These are phyloP conservation scores for Colletotrichum magnum DNA, from an alignment of 2,329 filamentous ascomycete genomes.

Conservation along the genomic window DNA sequence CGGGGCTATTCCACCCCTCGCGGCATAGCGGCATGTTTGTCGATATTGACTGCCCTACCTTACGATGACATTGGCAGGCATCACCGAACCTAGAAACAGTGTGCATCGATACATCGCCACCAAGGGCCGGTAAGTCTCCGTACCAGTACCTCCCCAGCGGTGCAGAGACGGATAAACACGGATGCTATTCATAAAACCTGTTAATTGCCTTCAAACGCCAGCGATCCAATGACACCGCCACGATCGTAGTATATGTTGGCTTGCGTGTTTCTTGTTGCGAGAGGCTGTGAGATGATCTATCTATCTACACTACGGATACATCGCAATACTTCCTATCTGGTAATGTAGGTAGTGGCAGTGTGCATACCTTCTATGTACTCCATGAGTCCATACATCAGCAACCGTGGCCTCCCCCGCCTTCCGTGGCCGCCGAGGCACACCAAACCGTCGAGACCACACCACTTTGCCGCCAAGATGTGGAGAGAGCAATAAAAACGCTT, in stretches of 20 bases:
- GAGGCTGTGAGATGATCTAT: not conserved
- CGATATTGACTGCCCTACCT: constrained; percentile 37
- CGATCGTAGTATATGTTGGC: not conserved
- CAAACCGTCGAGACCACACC: constrained; percentile 18
- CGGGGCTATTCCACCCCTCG: not conserved
- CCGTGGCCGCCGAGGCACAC: constrained; percentile 11
- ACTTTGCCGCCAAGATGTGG: constrained; percentile 35
- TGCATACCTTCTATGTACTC: no score
- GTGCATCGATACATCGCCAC: constrained; percentile 1
- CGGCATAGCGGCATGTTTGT: constrained; percentile 36
- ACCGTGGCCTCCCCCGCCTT: constrained; percentile 2
- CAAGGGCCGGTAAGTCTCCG: constrained; percentile 20
- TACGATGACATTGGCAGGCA: not conserved
- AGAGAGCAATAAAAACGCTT: constrained; percentile 37
- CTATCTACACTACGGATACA: no score
- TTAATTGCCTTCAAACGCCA: constrained; percentile 4
- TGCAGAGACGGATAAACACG: constrained; percentile 9
- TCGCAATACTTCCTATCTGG: no score
- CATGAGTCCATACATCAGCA: no score
- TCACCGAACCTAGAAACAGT: constrained; percentile 15
- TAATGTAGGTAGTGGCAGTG: no score
- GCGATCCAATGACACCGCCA: not conserved
- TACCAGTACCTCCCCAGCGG: constrained; percentile 7
- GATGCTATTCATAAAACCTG: constrained; percentile 28
- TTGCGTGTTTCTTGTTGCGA: not conserved